Base-by-base conservation (phyloP, 1,284 basidiomycete genomes). In the Sporisorium iseilematis-ciliati region DNA sequence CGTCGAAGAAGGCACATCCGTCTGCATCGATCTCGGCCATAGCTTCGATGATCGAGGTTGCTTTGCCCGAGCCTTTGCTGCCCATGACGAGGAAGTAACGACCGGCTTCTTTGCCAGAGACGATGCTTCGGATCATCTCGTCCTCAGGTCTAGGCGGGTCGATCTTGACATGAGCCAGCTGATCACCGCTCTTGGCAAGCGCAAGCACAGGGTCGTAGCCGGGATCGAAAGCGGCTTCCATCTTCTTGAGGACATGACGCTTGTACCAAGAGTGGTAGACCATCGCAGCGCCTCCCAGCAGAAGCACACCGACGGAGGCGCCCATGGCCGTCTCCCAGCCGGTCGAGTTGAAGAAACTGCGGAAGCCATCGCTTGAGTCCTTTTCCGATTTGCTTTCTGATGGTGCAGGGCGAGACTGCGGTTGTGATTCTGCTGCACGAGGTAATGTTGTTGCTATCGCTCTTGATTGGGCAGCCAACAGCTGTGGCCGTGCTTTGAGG, bases 251-350 rank as follows among this genome's bases (percentile, higher is more conserved):
- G 1, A 81, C 77, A 16, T 76, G 71, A 18, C 65, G 58, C 67
- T 83, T 83, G 69, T 83, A 83, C 73, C 76, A 80, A 7, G 62
- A 50, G 53, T 82, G 76, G 53, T 82, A 82, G 31, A 66, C 63
- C 77, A 82, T 77, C 2, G 78, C 78, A 12, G 80, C 81, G 43
- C 59, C 65, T n/a, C 81, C 81, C 16, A 82, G 73, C 5, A 82
- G 60, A 4, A 82, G 58, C 2, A 82, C 81, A 41, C 81, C 81
- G 5, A 64, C 70, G 3, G 74, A 78, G 18, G 81, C 81, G 10
- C 81, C 81, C 80, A 82, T 80, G 31, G 81, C 81, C 2, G 81
- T 81, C 65, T 82, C 81, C 61, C 70, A 82, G 12, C 80, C 81
- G 18, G 81, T 80, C 18, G 76, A 79, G 60, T 80, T 82, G 72